Conservation (phyloP, 306 rosid genomes). For the Leucaena leucocephala region DNA sequence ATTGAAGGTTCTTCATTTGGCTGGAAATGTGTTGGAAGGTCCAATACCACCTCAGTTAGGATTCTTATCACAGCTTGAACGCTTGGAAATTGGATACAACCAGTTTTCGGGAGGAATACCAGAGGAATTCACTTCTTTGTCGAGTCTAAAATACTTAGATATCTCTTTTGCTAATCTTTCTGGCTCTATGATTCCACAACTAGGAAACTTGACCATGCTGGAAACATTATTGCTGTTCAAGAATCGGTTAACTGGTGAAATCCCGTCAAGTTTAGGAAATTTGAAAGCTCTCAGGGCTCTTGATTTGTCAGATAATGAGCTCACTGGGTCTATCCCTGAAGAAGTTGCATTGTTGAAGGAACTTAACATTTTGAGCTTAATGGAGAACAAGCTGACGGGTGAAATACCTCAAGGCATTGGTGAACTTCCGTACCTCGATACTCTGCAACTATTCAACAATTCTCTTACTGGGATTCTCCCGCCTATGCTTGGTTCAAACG, state of each 20-base stretch:
- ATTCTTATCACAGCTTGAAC: conserved; percentile 55
- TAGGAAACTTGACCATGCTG: conserved; percentile 72
- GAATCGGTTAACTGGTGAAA: conserved; percentile 62
- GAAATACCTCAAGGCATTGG: conserved; percentile 70
- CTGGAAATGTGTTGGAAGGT: conserved; percentile 77
- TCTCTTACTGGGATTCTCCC: conserved; percentile 77
- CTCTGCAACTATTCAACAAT: conserved; percentile 71
- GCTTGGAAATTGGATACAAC: conserved; percentile 90
- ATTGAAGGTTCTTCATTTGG: conserved; percentile 58
- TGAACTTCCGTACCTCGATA: conserved; percentile 64
- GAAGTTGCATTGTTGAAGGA: conserved; percentile 44
- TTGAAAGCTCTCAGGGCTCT: conserved; percentile 53
- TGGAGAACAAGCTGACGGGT: conserved; percentile 67
- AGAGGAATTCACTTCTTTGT: conserved; percentile 45
- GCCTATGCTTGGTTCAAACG: conserved; percentile 62
- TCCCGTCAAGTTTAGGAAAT: conserved; percentile 67
- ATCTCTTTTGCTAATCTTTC: conserved; percentile 61
- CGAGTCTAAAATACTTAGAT: conserved; percentile 72
- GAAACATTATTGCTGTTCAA: conserved; percentile 63
- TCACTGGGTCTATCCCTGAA: conserved; percentile 70
- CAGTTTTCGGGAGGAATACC: conserved; percentile 64
- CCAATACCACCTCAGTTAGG: conserved; percentile 64
- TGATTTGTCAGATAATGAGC: conserved; percentile 81
- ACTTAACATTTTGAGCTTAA: conserved; percentile 54
- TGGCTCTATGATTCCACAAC: conserved; percentile 58